Evolutionary conservation across 352 stramenopile genomes (phyloP).

Genomic region (Pythium rishiriense): DNA sequence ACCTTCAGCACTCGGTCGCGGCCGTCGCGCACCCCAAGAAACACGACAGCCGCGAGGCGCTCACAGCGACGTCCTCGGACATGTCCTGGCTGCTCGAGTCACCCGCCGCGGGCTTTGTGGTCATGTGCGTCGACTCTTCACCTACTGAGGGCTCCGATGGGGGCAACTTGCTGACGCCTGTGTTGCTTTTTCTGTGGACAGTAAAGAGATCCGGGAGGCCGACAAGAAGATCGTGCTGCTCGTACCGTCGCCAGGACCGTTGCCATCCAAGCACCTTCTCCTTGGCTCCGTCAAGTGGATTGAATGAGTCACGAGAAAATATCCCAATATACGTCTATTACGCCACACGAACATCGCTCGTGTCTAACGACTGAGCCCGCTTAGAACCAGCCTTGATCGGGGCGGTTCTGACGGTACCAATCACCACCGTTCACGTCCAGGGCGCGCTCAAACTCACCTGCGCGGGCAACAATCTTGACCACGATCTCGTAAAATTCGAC

Average conservation of each 20-base stretch:
- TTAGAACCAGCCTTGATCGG: slow-evolving; percentile 63
- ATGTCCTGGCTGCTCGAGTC: slow-evolving; percentile 61
- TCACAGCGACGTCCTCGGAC: slow-evolving; percentile 45
- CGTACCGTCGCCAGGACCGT: slow-evolving; percentile 74
- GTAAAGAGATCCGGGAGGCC: slow-evolving; percentile 73
- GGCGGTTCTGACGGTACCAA: slow-evolving; percentile 84
- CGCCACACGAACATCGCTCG: neutral
- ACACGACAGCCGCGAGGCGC: slow-evolving; percentile 31
- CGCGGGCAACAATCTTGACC: slow-evolving; percentile 80
- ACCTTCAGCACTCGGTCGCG: slow-evolving; percentile 73
- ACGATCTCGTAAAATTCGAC: slow-evolving; percentile 79
- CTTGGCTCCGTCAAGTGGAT: slow-evolving; percentile 87
- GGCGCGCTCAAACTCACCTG: slow-evolving; percentile 82
- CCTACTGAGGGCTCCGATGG: neutral
- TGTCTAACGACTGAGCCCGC: neutral
- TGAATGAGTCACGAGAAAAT: slow-evolving; percentile 40
- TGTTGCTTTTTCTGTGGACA: slow-evolving; percentile 18
- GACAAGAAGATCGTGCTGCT: slow-evolving; percentile 83
- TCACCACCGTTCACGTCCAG: slow-evolving; percentile 82
- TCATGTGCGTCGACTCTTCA: slow-evolving; percentile 55
- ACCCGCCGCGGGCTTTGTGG: slow-evolving; percentile 78
- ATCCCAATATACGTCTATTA: slow-evolving; percentile 6
- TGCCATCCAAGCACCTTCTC: slow-evolving; percentile 79
- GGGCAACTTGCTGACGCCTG: neutral
- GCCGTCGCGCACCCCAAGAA: slow-evolving; percentile 59